Conservation (phyloP, 192 early-diverging fungal species). For the Backusella circina region DNA sequence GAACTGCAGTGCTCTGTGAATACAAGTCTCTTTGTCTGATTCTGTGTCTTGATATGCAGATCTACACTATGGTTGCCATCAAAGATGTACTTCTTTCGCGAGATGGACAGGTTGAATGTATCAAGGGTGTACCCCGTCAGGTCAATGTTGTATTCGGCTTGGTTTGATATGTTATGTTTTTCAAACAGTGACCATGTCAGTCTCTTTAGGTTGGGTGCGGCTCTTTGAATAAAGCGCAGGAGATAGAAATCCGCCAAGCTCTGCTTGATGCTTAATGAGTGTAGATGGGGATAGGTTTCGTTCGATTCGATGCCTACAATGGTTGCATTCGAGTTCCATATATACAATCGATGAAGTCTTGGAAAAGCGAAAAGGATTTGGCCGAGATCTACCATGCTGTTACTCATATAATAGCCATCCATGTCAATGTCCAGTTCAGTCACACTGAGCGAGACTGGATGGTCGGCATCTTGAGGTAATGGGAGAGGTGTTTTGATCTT, state of each 20-base stretch:
- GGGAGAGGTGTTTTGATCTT: neutral
- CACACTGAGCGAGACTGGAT: neutral
- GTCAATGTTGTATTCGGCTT: neutral
- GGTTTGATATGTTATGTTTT: neutral
- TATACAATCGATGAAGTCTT: neutral
- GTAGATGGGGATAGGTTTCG: neutral
- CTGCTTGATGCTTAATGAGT: neutral
- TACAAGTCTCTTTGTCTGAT: neutral
- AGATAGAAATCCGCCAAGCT: neutral
- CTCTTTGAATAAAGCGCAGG: neutral
- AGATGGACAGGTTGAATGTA: neutral
- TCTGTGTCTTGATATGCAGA: neutral
- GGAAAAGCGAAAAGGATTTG: neutral
- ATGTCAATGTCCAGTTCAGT: neutral
- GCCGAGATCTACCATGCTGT: neutral
- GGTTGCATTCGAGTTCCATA: neutral
- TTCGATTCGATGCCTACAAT: neutral
- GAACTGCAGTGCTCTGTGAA: neutral
- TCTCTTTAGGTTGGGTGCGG: neutral
- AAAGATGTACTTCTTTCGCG: neutral
- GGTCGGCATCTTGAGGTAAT: neutral
- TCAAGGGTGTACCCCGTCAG: neutral
- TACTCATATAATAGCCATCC: neutral
- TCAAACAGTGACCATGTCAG: neutral
- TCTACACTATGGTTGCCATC: neutral